Evolutionary conservation across 441 rosid species (phyloP).

Genomic region (Isatis lusitanica): DNA sequence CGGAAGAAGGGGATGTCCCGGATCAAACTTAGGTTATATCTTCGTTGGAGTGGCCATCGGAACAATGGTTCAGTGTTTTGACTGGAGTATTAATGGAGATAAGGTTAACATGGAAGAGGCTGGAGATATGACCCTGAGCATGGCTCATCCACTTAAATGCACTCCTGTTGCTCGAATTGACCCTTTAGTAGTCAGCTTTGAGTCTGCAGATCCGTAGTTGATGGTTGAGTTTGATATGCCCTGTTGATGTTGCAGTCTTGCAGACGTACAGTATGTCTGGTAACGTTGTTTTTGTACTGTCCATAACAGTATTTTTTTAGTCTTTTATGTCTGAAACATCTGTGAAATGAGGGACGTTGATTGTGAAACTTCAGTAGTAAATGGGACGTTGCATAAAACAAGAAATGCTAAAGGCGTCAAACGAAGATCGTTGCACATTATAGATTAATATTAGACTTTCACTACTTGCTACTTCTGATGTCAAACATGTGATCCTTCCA

Average conservation of each 20-base stretch:
- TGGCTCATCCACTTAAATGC: slow-evolving; percentile 38
- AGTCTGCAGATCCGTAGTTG: slow-evolving; percentile 14
- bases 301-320: neutral
- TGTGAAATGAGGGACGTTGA: neutral
- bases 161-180: slow-evolving; percentile 30
- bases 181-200: no score
- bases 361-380: slow-evolving; percentile 1
- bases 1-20: slow-evolving; percentile 43
- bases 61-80: slow-evolving; percentile 41
- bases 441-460: no score
- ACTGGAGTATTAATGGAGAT: slow-evolving; percentile 31
- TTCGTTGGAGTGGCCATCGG: slow-evolving; percentile 27
- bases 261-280: no score
- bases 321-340: neutral
- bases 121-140: slow-evolving; percentile 22
- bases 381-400: slow-evolving; percentile 17
- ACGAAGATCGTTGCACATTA: no score
- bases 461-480: no score
- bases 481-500: no score
- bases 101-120: slow-evolving; percentile 34
- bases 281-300: no score
- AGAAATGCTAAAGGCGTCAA: slow-evolving; percentile 16
- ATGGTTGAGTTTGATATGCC: neutral
- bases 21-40: slow-evolving; percentile 29
- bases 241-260: neutral